Base-by-base conservation (phyloP, 148 eudicot species). In the Hydrangea macrophylla region DNA sequence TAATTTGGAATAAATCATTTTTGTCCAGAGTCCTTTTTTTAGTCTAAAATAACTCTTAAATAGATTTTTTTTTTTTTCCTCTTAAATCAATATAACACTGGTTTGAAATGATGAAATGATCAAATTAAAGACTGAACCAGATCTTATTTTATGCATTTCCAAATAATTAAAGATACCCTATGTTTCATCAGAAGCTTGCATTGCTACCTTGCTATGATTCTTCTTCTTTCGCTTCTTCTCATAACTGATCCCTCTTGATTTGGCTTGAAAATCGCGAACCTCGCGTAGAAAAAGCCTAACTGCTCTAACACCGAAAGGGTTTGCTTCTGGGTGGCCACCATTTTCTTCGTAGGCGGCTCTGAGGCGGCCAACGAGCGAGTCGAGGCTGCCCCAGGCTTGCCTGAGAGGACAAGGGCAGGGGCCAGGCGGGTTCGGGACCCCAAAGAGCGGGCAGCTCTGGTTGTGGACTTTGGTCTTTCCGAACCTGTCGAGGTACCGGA, bases 371-470 rank as follows among this genome's bases (percentile, higher is more conserved):
- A 75, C 66, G 27, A 75, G 69, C 28, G 78, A 67, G 23, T 75
- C 78, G 20, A 75, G 58, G 73, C 78, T 75, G 9, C 78, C 78
- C 78, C 78, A 75, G 13, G 78, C 78, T 51, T 75, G 78, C 36
- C 73, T 37, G 35, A 75, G 69, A 7, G 78, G 73, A 36, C 78
- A 75, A 4, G 78, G 64, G 58, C 78, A 75, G 2, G 69, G 69
- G 0, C 33, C 54, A 10, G 73, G 73, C 1, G 78, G 78, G 30
- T 45, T 45, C 0, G 67, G 78, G 26, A 61, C 35, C 3, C 78
- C 78, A 51, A 62, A 75, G 61, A 51, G 69, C 24, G 78, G 73
- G 56, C 78, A 75, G 12, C 32, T 10, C 10, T 55, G 69, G 62
- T 56, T 40, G 57, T 75, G 78, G 24, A 75, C 78, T 37, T 75